Base-by-base conservation (phyloP, 495 filamentous ascomycete species). In the Tuber borchii region DNA sequence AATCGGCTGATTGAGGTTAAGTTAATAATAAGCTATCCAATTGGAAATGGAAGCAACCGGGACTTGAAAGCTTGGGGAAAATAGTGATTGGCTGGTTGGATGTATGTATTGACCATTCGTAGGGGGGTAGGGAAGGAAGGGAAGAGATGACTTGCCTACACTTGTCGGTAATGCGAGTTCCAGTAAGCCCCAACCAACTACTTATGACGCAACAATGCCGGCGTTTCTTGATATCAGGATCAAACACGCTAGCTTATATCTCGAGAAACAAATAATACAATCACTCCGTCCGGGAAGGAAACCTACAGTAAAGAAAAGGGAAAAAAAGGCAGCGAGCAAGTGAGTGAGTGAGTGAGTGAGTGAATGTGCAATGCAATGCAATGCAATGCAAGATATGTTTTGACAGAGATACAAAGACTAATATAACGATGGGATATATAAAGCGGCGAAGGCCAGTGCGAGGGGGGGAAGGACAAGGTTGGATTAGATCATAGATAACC, bases 391-490 rank as follows among this genome's bases (percentile, higher is more conserved):
- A 65, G 56, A 65, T 65, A 65, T 34, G 14, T 65, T 34, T 65
- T 34, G 26, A 61, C n/a, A 31, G n/a, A 61, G 51, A 31, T 31
- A 61, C 26, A 26, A 61, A 61, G 51, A 61, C 14, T 31, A 31
- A 26, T 61, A 61, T 61, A 61, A 61, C 26, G 51, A 31, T 31
- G n/a, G 12, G n/a, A 31, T 61, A 31, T 14, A 43, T 9, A 39
- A 71, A 40, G 48, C 70, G 44, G 22, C 14, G 39, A 26, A 68
- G 68, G 44, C 71, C 74, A 76, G 78, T 75, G 78, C 72, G 72
- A n/a, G 71, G 71, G 61, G n/a, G 46, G 61, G 22, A 79, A 72
- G 72, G 72, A 75, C 72, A 79, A 72, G 72, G 74, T 56, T 76
- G 78, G 16, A 31, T 6, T 56, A 56, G 31, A 73, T 73, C 45